Evolutionary conservation across 2,329 filamentous ascomycete genomes (phyloP).

Genomic region (Penicillium crustosum): DNA sequence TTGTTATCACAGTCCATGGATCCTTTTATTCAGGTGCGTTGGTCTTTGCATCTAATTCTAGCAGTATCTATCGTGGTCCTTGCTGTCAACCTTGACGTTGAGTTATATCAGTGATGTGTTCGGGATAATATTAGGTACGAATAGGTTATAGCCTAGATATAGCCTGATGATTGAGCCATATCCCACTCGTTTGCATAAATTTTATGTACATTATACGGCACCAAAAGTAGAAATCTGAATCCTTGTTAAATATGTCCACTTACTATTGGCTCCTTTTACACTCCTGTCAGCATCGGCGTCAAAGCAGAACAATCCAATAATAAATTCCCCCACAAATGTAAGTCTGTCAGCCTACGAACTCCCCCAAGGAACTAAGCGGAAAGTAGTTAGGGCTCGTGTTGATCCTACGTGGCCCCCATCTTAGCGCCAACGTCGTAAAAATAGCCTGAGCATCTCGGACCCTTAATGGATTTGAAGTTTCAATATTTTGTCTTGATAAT

Average conservation of each 20-base stretch:
- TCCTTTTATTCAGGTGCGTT: background rate
- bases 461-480: background rate
- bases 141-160: too few species aligned
- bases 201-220: background rate
- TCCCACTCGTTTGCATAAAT: background rate
- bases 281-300: background rate
- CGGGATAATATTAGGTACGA: too few species aligned
- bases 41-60: background rate
- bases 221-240: background rate
- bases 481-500: background rate
- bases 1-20: too few species aligned
- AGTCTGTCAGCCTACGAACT: background rate
- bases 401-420: constrained; percentile 10
- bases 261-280: background rate
- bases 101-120: too few species aligned
- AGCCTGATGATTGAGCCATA: too few species aligned
- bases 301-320: background rate
- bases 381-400: constrained; percentile 4
- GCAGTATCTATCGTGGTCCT: background rate
- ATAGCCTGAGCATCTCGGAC: constrained; percentile 3
- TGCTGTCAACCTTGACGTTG: background rate
- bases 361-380: background rate
- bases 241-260: background rate
- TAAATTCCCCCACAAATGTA: background rate
- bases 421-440: constrained; percentile 4